These are phyloP conservation scores for Bonia amplexicaulis DNA, from an alignment of 176 grass and related monocot species.

Conservation along the genomic window DNA sequence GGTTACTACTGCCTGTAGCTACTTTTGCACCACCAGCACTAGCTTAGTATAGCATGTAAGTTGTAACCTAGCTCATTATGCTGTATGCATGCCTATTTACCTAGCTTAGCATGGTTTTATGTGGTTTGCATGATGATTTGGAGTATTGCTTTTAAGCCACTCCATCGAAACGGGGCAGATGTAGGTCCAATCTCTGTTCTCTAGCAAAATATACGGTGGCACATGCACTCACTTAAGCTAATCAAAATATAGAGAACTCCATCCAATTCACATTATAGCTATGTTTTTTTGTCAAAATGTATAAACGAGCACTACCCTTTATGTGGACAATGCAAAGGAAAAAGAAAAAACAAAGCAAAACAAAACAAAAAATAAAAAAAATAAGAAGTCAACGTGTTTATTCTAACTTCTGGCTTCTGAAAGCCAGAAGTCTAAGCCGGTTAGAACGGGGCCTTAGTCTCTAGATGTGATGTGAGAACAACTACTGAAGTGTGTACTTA, in stretches of 20 bases:
- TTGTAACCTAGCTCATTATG: conserved; percentile 32
- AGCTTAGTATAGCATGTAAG: conserved; percentile 16
- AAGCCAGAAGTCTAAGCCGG: too few relatives aligned
- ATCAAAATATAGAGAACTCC: not conserved
- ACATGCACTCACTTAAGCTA: conserved; percentile 4
- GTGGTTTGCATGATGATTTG: conserved; percentile 26
- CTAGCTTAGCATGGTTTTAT: not conserved
- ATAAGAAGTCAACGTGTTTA: too few relatives aligned
- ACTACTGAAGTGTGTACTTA: not conserved
- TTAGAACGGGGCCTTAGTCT: too few relatives aligned
- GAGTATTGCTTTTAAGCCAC: not conserved
- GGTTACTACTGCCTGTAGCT: not conserved
- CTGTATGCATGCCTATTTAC: conserved; percentile 25
- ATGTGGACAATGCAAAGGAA: not conserved
- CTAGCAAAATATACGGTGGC: not conserved
- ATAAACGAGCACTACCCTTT: too few relatives aligned
- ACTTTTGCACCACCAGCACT: conserved; percentile 4
- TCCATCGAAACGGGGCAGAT: not conserved
- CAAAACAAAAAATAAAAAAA: too few relatives aligned
- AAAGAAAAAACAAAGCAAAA: too few relatives aligned
- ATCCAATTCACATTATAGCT: too few relatives aligned
- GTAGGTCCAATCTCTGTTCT: not conserved
- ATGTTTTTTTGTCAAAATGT: too few relatives aligned
- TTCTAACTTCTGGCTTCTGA: too few relatives aligned
- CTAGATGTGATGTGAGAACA: conserved; percentile 13